A percentile compares a stretch with the other conserved stretches of the same genome.
Evolutionary conservation across 176 grass and related monocot species (phyloP).

Genomic region (Musa itinerans): DNA sequence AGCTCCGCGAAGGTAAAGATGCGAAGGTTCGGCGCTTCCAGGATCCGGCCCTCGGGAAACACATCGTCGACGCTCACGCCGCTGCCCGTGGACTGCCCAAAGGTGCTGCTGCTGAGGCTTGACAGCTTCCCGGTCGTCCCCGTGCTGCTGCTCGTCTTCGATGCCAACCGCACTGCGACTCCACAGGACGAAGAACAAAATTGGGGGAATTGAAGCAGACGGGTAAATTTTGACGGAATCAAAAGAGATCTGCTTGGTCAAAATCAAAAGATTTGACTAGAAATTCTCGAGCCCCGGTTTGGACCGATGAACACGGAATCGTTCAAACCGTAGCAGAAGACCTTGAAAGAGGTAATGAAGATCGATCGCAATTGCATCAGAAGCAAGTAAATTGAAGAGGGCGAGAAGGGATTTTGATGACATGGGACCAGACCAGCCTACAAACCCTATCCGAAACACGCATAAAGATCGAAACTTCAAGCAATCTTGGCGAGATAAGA

Average conservation of each 20-base stretch:
- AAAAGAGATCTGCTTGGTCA: no score
- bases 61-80: constrained; percentile 20
- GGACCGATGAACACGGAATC: no score
- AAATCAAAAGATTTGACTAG: no score
- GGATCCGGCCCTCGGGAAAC: constrained; percentile 40
- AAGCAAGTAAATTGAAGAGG: neutral
- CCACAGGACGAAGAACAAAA: neutral
- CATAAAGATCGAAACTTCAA: neutral
- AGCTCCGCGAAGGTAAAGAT: constrained; percentile 74
- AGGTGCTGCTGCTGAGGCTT: constrained; percentile 24
- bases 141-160: constrained; percentile 56
- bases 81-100: constrained; percentile 36
- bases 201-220: neutral
- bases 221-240: neutral
- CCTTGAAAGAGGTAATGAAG: no score
- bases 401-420: neutral
- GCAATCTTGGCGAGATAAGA: neutral
- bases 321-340: no score
- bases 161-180: constrained; percentile 34
- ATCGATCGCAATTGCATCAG: neutral
- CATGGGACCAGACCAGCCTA: neutral
- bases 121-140: constrained; percentile 68
- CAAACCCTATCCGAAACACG: neutral
- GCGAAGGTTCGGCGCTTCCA: constrained; percentile 62
- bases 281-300: no score